Evolutionary conservation across 495 filamentous ascomycete species (phyloP).

Genomic region (Penicillium bovifimosum): DNA sequence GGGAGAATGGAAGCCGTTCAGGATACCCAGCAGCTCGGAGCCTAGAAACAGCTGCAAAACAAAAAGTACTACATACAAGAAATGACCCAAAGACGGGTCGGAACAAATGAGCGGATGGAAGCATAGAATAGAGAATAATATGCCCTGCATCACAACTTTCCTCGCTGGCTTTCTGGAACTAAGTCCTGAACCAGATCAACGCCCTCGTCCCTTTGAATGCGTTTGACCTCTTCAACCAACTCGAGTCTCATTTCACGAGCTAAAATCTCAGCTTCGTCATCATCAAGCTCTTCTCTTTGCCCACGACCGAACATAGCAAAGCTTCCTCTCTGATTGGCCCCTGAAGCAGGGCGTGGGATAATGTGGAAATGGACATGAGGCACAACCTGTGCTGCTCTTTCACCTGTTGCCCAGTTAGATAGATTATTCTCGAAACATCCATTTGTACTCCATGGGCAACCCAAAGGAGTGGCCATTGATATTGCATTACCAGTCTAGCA

Average conservation of each 20-base stretch:
- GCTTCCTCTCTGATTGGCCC: slow-evolving; percentile 42
- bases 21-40: not conserved
- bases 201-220: slow-evolving; percentile 38
- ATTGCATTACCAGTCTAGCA: not conserved
- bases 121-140: not conserved
- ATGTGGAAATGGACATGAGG: slow-evolving; percentile 91
- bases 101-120: not conserved
- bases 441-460: not conserved
- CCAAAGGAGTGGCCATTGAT: not conserved
- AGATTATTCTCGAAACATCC: not conserved
- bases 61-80: not conserved
- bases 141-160: slow-evolving; percentile 19
- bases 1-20: not conserved
- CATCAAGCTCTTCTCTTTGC: slow-evolving; percentile 75
- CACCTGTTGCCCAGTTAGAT: slow-evolving; percentile 42
- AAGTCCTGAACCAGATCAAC: slow-evolving; percentile 32
- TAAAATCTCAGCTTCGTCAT: slow-evolving; percentile 67
- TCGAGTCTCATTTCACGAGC: slow-evolving; percentile 56
- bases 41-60: not conserved
- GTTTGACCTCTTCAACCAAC: slow-evolving; percentile 50
- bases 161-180: slow-evolving; percentile 12
- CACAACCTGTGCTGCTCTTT: slow-evolving; percentile 81
- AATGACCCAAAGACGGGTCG: not conserved
- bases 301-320: slow-evolving; percentile 82
- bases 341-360: slow-evolving; percentile 59